A percentile compares a stretch with the other conserved stretches of the same genome.
Conservation (phyloP, 2,329 filamentous ascomycete genomes). For the Westerdykella aurantiaca region DNA sequence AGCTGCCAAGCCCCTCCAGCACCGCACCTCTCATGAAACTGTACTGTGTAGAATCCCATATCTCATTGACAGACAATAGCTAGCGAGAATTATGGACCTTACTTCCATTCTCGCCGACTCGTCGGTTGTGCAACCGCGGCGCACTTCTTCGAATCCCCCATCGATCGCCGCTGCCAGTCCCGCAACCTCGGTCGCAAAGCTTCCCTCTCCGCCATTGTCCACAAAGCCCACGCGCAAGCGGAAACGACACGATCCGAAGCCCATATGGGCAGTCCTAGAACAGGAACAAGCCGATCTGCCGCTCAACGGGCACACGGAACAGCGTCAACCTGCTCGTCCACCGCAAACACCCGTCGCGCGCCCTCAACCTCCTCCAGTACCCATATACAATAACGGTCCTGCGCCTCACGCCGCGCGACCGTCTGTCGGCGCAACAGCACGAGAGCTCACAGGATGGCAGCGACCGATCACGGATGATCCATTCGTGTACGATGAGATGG, state of each 20-base stretch:
- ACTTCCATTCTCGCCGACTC: conserved; percentile 32
- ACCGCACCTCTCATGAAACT: no score
- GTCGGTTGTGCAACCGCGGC: conserved; percentile 27
- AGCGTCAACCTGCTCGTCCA: conserved; percentile 11
- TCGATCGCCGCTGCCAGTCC: conserved; percentile 25
- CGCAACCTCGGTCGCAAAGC: conserved; percentile 22
- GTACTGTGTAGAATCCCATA: no score
- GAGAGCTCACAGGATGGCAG: conserved; percentile 39
- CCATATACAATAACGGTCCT: conserved; percentile 1
- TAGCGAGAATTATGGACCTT: conserved; percentile 25
- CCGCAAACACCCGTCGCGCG: conserved; percentile 1
- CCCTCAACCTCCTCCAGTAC: conserved; percentile 11
- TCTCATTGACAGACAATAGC: no score
- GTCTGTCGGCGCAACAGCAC: conserved; percentile 5
- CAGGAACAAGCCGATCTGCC: conserved; percentile 15
- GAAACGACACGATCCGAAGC: conserved; percentile 33
- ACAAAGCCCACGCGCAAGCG: conserved; percentile 27
- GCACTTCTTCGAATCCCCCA: conserved; percentile 26
- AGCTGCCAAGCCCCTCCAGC: no score
- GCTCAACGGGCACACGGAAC: conserved; percentile 18
- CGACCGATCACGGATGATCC: conserved; percentile 62
- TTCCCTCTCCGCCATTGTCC: conserved; percentile 20
- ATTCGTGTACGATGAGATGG: conserved; percentile 64
- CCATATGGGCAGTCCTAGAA: conserved; percentile 33
- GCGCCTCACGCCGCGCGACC: conserved; percentile 11